These are phyloP conservation scores for Suillus subaureus DNA, from an alignment of 768 basidiomycete species.

Conservation along the genomic window DNA sequence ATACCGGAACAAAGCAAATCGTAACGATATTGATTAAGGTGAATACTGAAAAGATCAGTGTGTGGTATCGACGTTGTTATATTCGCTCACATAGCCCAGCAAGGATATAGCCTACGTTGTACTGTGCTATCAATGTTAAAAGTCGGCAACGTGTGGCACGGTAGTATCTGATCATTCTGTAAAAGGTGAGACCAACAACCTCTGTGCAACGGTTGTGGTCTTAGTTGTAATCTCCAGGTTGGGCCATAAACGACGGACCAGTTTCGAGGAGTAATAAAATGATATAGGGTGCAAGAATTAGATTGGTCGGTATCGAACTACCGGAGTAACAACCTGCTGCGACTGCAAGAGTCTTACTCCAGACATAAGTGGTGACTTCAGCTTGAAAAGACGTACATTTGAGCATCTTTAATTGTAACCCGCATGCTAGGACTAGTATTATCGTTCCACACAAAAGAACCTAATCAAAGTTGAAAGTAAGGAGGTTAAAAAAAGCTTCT, in stretches of 20 bases:
- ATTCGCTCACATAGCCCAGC: not conserved
- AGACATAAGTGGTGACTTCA: not conserved
- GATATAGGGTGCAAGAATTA: not conserved
- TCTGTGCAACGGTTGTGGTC: not conserved
- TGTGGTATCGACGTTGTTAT: not conserved
- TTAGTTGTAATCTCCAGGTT: not conserved
- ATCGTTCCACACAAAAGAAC: not conserved
- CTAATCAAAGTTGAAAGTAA: not conserved
- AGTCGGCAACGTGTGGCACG: not conserved
- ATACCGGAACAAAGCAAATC: conserved; percentile 1
- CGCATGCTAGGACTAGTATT: not conserved
- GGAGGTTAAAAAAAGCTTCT: not conserved
- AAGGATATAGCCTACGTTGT: not conserved
- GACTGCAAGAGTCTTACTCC: not conserved
- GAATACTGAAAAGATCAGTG: not conserved
- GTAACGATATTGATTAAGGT: not conserved
- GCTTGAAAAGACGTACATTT: not conserved
- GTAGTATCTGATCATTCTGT: conserved; percentile 3
- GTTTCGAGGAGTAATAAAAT: not conserved
- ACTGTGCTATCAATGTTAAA: not conserved
- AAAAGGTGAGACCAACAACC: not conserved
- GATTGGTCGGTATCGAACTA: not conserved
- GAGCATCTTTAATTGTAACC: not conserved
- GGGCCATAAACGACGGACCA: not conserved
- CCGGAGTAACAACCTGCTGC: not conserved